Evolutionary conservation across 352 stramenopile genomes (phyloP), one percentile per base, ranked within the genome.

Genomic region (Poterioochromonas sp.): DNA sequence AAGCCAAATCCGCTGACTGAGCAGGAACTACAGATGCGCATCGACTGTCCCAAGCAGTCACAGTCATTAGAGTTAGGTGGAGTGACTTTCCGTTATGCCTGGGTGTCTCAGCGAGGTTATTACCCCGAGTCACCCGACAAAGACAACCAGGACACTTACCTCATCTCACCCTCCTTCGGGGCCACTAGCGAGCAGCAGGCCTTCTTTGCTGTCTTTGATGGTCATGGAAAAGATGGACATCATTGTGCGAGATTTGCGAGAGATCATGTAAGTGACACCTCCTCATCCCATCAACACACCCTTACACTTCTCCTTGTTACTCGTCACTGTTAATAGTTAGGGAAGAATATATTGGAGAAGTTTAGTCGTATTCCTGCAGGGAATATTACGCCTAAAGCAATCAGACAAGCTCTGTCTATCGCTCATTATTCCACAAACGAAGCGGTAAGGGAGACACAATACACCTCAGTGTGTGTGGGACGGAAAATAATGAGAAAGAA

Each of bases 91-190:
- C 8, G 47, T 22, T 78, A 73, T 68, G 73, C 73, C 20, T 78
- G 37, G 37, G 29, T 69, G 18, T 37, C 8, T 20, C 73, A 78
- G 73, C 3, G 73, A 71, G 81, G 81, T 12, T 84, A 83, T 69
- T 84, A 84, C 76, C 81, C 81, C 22, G 81, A 84, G 32, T 22
- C 65, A n/a, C 62, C 89, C 40, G 89, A 97, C 84, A 99, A 99
- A 83, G 84, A 92, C 32, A 99, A 99, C 83, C 95, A 99, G 83
- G 95, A 99, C 86, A 89, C 90, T 37, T 98, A 94, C 82, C 90
- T 89, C 76, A 79, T 89, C 3, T 73, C 78, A 0, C 63, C 83
- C 20, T 80, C 84, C 18, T 87, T 92, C 76, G 80, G 79, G 47
- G 40, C 63, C 5, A 78, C 60, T 15, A 51, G 47, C 34, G 73